Conservation (phyloP, 1,284 basidiomycete species). For the Apiotrichum siamense region DNA sequence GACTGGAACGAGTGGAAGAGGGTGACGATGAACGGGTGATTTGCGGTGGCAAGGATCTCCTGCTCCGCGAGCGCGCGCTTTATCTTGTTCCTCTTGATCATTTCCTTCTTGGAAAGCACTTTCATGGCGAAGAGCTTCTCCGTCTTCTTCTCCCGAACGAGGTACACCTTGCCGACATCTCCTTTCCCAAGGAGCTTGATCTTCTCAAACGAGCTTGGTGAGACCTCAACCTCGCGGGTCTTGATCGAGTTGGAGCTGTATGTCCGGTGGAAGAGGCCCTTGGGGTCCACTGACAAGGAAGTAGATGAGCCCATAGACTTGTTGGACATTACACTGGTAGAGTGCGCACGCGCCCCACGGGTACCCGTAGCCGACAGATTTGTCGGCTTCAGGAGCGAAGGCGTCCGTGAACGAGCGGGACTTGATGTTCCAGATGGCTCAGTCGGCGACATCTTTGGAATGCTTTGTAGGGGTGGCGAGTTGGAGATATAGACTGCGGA, state of each 20-base stretch:
- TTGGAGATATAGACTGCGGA: slow-evolving; percentile 17
- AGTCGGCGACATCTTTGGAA: slow-evolving; percentile 60
- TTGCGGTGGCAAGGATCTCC: slow-evolving; percentile 91
- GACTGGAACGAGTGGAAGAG: slow-evolving; percentile 97
- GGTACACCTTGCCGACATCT: slow-evolving; percentile 92
- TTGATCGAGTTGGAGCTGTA: slow-evolving; percentile 98
- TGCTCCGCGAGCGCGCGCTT: slow-evolving; percentile 93
- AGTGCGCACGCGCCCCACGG: slow-evolving; percentile 23
- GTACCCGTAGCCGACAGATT: slow-evolving; percentile 26
- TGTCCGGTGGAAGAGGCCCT: slow-evolving; percentile 72
- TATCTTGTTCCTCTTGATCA: slow-evolving; percentile 98
- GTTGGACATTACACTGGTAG: slow-evolving; percentile 15
- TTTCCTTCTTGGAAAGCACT: slow-evolving; percentile 93
- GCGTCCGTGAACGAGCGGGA: slow-evolving; percentile 26
- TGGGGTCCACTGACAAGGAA: not conserved
- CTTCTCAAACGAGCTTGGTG: slow-evolving; percentile 85
- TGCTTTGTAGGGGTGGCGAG: slow-evolving; percentile 30
- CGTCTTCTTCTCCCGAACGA: slow-evolving; percentile 92
- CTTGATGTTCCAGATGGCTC: slow-evolving; percentile 57
- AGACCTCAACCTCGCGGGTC: slow-evolving; percentile 81
- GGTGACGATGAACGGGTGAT: slow-evolving; percentile 97
- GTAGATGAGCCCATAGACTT: not conserved
- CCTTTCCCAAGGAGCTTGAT: slow-evolving; percentile 92
- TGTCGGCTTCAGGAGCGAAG: slow-evolving; percentile 46
- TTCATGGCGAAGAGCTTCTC: slow-evolving; percentile 94